Percentiles rank a stretch among this genome's conserved stretches.
phyloP scores from a whole-genome alignment of 2,329 filamentous ascomycete genomes.

The Rhynchosporium secalis region DNA sequence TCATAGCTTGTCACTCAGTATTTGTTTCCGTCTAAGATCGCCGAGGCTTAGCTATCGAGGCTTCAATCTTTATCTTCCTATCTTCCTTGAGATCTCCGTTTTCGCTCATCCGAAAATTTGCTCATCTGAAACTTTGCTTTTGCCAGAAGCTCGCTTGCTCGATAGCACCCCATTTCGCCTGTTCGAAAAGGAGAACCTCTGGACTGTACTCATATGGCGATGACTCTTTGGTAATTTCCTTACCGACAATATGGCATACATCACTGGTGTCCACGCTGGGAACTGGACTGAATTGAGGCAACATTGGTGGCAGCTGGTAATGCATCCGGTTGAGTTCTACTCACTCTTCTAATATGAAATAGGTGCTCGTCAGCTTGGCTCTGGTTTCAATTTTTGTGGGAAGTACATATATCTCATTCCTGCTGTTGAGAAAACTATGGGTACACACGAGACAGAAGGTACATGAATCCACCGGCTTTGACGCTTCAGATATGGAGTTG shows the following conservation, averaged over 20 bases:
- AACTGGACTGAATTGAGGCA: conserved; percentile 42
- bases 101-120: neutral
- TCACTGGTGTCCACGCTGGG: conserved; percentile 32
- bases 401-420: conserved; percentile 37
- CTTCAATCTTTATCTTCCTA: conserved; percentile 1
- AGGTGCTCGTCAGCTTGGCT: conserved; percentile 42
- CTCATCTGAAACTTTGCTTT: neutral
- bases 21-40: neutral
- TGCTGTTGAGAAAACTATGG: conserved; percentile 30
- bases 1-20: neutral
- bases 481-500: neutral
- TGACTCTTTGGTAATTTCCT: neutral
- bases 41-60: conserved; percentile 8
- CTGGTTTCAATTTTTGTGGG: conserved; percentile 37
- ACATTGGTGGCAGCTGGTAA: conserved; percentile 47
- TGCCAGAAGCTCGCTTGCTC: neutral
- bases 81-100: neutral
- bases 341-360: conserved; percentile 3
- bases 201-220: conserved; percentile 4
- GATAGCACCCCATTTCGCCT: neutral
- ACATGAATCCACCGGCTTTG: neutral
- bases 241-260: conserved; percentile 19
- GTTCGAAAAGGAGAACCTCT: neutral
- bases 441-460: conserved; percentile 27
- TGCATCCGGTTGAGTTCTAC: neutral